Conservation (phyloP, 495 filamentous ascomycete species). For the Hypoxylon lienhwacheense region DNA sequence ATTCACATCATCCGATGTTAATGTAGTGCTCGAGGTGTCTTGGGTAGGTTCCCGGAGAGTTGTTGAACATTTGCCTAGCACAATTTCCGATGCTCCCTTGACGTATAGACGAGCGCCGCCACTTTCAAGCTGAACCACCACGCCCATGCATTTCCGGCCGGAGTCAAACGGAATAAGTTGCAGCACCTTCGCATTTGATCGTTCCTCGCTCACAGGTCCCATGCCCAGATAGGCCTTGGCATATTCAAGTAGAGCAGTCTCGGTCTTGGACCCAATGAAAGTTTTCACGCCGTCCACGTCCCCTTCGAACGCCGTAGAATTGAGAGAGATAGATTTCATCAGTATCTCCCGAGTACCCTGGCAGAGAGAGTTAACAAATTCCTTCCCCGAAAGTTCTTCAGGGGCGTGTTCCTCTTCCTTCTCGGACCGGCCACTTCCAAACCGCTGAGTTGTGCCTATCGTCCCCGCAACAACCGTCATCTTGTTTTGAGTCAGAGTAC, state of each 20-base stretch:
- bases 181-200: constrained; percentile 67
- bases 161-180: constrained; percentile 89
- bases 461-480: constrained; percentile 86
- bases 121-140: constrained; percentile 66
- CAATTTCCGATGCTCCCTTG: constrained; percentile 89
- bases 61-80: constrained; percentile 70
- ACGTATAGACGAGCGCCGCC: constrained; percentile 71
- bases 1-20: constrained; percentile 62
- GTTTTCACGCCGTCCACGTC: constrained; percentile 69
- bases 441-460: constrained; percentile 66
- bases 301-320: constrained; percentile 88
- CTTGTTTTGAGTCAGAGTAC: constrained; percentile 91
- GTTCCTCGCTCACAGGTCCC: constrained; percentile 66
- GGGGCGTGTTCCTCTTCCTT: constrained; percentile 34
- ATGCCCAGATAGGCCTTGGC: constrained; percentile 77
- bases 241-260: constrained; percentile 77
- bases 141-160: constrained; percentile 84
- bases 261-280: constrained; percentile 89
- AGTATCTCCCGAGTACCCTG: constrained; percentile 63
- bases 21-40: constrained; percentile 54
- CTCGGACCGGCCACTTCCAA: constrained; percentile 51
- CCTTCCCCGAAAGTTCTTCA: constrained; percentile 55
- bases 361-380: constrained; percentile 63
- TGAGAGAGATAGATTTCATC: constrained; percentile 74
- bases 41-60: constrained; percentile 72